Conservation (phyloP, 768 basidiomycete genomes). For the Kwoniella sp. region DNA sequence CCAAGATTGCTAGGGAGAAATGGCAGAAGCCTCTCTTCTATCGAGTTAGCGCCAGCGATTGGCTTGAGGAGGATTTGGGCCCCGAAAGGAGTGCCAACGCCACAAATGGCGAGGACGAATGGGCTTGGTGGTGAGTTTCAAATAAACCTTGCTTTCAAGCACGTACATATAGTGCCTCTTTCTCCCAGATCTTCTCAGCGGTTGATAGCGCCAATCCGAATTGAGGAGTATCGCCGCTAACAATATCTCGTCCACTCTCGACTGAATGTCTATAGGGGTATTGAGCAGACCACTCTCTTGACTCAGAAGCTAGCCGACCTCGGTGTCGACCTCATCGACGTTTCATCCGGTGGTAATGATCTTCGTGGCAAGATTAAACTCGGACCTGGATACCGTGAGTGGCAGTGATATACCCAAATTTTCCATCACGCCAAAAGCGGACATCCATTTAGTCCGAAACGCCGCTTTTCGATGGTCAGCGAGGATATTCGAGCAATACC, state of each 20-base stretch:
- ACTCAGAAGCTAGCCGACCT: constrained; percentile 63
- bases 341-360: constrained; percentile 70
- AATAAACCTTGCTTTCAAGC: too few relatives aligned
- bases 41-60: constrained; percentile 69
- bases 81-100: constrained; percentile 54
- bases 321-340: constrained; percentile 77
- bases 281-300: constrained; percentile 71
- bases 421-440: too few relatives aligned
- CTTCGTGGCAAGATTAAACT: constrained; percentile 63
- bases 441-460: too few relatives aligned
- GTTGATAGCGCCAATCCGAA: too few relatives aligned
- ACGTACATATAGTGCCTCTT: too few relatives aligned
- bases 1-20: constrained; percentile 61
- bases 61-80: constrained; percentile 65
- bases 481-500: too few relatives aligned
- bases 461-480: not conserved
- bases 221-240: too few relatives aligned
- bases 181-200: too few relatives aligned
- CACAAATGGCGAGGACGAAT: constrained; percentile 52
- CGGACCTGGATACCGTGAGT: constrained; percentile 46
- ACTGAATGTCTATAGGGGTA: constrained; percentile 60
- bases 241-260: too few relatives aligned
- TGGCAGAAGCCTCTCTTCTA: constrained; percentile 77
- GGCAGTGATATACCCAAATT: too few relatives aligned
- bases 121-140: constrained; percentile 46